Evolutionary conservation across 1,139 yeast species (phyloP).

Genomic region (Hyphopichia wangnamkhiaoensis): DNA sequence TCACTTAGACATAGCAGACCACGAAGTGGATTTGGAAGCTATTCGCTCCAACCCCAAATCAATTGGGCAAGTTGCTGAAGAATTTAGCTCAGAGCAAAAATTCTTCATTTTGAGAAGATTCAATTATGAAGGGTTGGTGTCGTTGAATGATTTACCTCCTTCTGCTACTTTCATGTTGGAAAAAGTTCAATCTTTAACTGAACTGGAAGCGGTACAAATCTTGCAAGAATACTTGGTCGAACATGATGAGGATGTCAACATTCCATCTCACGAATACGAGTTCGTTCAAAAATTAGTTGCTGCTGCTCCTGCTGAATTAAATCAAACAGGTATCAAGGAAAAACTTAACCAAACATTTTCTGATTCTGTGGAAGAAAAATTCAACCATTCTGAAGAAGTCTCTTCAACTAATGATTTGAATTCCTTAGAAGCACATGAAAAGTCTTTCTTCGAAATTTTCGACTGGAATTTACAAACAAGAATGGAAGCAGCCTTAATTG

Average conservation of each 20-base stretch:
- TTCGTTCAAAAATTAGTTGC: slow-evolving; percentile 16
- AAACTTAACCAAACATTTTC: no score
- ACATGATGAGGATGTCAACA: slow-evolving; percentile 22
- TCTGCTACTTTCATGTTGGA: slow-evolving; percentile 30
- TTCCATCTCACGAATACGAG: slow-evolving; percentile 15
- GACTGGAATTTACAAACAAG: slow-evolving; percentile 32
- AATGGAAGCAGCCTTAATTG: slow-evolving; percentile 46
- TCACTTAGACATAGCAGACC: slow-evolving; percentile 14
- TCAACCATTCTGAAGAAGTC: no score
- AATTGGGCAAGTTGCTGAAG: slow-evolving; percentile 25
- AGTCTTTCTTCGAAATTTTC: slow-evolving; percentile 4
- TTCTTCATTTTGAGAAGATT: slow-evolving; percentile 26
- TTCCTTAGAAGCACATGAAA: not conserved
- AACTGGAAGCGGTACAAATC: slow-evolving; percentile 22
- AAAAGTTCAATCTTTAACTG: slow-evolving; percentile 23
- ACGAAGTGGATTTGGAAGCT: slow-evolving; percentile 22
- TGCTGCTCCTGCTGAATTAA: slow-evolving; percentile 5
- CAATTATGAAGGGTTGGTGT: slow-evolving; percentile 24
- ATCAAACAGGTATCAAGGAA: no score
- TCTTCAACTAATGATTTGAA: no score
- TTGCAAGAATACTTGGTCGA: slow-evolving; percentile 18
- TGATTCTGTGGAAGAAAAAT: no score
- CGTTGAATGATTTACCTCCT: slow-evolving; percentile 27
- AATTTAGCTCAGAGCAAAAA: slow-evolving; percentile 29
- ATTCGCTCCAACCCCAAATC: slow-evolving; percentile 20